Evolutionary conservation across 768 basidiomycete genomes (phyloP).

Genomic region (Lactarius evosmus): DNA sequence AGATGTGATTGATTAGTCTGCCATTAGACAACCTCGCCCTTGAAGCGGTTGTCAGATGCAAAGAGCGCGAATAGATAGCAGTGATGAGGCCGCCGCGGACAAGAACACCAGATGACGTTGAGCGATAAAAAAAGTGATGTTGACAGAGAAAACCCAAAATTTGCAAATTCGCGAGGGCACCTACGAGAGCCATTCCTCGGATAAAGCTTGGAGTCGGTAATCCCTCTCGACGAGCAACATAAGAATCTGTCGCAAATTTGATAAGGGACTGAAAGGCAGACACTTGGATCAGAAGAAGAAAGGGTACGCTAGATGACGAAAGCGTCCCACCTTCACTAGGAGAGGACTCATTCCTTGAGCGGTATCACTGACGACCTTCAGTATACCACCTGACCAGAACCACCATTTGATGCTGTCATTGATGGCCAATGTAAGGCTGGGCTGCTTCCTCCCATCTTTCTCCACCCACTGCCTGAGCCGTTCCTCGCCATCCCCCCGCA

Average conservation of each 20-base stretch:
- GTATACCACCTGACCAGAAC: slow-evolving; percentile 69
- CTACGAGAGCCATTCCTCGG: slow-evolving; percentile 68
- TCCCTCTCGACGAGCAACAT: slow-evolving; percentile 35
- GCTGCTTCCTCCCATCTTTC: slow-evolving; percentile 54
- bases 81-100: slow-evolving; percentile 83
- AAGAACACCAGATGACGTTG: slow-evolving; percentile 71
- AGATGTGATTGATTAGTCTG: slow-evolving; percentile 90
- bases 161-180: slow-evolving; percentile 68
- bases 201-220: slow-evolving; percentile 42
- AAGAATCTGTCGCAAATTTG: slow-evolving; percentile 64
- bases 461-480: slow-evolving; percentile 65
- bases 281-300: neutral
- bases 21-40: slow-evolving; percentile 82
- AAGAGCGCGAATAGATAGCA: slow-evolving; percentile 75
- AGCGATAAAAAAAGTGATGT: slow-evolving; percentile 84
- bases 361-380: slow-evolving; percentile 61
- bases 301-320: neutral
- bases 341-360: slow-evolving; percentile 74
- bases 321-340: slow-evolving; percentile 61
- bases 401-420: slow-evolving; percentile 76
- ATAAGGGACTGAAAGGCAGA: slow-evolving; percentile 53
- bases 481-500: slow-evolving; percentile 50
- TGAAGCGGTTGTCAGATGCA: slow-evolving; percentile 73
- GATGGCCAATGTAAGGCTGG: slow-evolving; percentile 66
- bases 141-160: slow-evolving; percentile 60